Evolutionary conservation across 257 asterid species (phyloP).

Genomic region (Fraxinus quadrangulata): DNA sequence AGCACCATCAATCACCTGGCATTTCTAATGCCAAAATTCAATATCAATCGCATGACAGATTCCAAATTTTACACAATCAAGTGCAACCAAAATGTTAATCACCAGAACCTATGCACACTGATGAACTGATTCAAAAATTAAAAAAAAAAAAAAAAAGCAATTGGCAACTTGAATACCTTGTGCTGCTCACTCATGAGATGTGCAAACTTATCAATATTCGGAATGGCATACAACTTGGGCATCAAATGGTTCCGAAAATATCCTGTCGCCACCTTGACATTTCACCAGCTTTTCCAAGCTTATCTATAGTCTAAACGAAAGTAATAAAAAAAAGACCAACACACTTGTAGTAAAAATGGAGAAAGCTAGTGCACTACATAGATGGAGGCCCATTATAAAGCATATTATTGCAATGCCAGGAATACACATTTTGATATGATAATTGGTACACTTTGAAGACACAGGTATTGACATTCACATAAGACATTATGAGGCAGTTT

Average conservation of each 20-base stretch:
- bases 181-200: slow-evolving; percentile 79
- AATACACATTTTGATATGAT: background rate
- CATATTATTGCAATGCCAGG: background rate
- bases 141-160: background rate
- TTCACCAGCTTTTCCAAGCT: slow-evolving; percentile 91
- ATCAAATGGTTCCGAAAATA: slow-evolving; percentile 91
- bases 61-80: background rate
- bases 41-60: background rate
- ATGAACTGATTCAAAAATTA: background rate
- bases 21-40: background rate
- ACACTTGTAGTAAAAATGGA: background rate
- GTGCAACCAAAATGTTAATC: background rate
- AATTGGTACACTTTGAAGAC: background rate
- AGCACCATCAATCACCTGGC: background rate
- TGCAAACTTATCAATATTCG: slow-evolving; percentile 81
- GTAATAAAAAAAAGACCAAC: background rate
- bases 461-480: background rate
- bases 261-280: slow-evolving; percentile 94
- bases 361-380: background rate
- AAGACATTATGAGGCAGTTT: background rate
- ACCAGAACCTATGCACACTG: background rate
- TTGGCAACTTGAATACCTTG: slow-evolving; percentile 47
- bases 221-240: slow-evolving; percentile 91
- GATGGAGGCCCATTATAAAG: background rate
- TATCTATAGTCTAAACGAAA: slow-evolving; percentile 46